These are phyloP conservation scores for Aspergillus quadrilineatus DNA, from an alignment of 2,329 filamentous ascomycete genomes.

Conservation along the genomic window DNA sequence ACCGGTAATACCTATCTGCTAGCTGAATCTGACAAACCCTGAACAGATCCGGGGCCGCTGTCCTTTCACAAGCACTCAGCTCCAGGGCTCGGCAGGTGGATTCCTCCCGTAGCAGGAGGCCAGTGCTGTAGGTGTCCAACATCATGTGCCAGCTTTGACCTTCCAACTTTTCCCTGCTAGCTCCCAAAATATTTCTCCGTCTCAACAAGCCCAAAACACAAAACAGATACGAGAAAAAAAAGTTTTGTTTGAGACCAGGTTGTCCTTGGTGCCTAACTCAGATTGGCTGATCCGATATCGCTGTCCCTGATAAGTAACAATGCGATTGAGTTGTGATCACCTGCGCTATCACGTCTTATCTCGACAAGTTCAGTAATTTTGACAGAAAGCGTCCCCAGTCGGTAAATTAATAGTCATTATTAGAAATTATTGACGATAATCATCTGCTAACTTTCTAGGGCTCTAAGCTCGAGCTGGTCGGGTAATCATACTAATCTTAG, in stretches of 20 bases:
- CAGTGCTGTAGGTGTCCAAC: conserved; percentile 2
- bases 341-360: background rate
- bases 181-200: background rate
- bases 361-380: background rate
- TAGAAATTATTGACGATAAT: background rate
- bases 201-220: background rate
- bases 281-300: background rate
- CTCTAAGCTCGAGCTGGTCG: background rate
- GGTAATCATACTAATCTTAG: background rate
- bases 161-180: conserved; percentile 1
- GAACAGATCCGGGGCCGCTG: background rate
- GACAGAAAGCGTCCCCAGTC: background rate
- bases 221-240: background rate
- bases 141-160: conserved; percentile 2
- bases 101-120: background rate
- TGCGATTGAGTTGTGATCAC: background rate
- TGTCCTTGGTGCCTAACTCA: background rate
- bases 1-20: background rate
- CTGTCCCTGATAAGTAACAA: background rate
- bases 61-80: conserved; percentile 1
- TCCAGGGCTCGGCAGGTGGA: conserved; percentile 1
- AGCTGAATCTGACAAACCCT: background rate
- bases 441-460: background rate
- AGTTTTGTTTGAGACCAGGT: background rate
- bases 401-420: background rate